Evolutionary conservation across 441 rosid genomes (phyloP), one percentile per base, ranked within the genome.

Genomic region (Arabidopsis hybrid): DNA sequence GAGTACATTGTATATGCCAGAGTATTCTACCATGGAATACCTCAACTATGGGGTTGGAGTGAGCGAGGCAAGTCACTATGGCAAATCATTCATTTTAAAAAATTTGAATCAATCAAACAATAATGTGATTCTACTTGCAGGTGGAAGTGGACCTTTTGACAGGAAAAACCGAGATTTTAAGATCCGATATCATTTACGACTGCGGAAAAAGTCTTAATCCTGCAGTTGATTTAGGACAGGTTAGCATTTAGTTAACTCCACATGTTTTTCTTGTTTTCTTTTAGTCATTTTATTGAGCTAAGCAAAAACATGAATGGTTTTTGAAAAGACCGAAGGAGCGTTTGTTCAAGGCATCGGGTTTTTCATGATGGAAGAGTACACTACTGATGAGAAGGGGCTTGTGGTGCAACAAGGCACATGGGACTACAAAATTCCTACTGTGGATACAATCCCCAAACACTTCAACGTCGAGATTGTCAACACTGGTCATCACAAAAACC

Each of bases 151-250:
- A 91, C 77, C 81, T 95, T 80, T 73, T 88, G 55, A 92, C 98
- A 1, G 99, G 98, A 45, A 81, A 79, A 69, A 86, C 93, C 14
- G 80, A 86, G 52, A 88, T 87, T 73, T 78, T 91, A 84, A 82
- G 83, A 74, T 78, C 92, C 0, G 97, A 95, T 84, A 86, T 95
- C 51, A 60, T 87, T 52, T 92, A 95, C 46, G 98, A 95, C 63
- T 88, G 97, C n/a, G 99, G 99, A 77, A 87, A 87, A 82, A 90
- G 97, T 85, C 91, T 95, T 65, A 95, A 92, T 56, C 99, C 99
- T 65, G 94, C 96, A 2, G 92, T 92, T 21, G 98, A 95, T 86
- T 81, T 95, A 79, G 99, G 99, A 81, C 99, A 95, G 97, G 98
- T 91, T 52, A 76, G 84, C 4, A 59, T 59, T 58, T 36, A 16